Base-by-base conservation (phyloP, 208 protist genomes). In the Histomonas meleagridis region DNA sequence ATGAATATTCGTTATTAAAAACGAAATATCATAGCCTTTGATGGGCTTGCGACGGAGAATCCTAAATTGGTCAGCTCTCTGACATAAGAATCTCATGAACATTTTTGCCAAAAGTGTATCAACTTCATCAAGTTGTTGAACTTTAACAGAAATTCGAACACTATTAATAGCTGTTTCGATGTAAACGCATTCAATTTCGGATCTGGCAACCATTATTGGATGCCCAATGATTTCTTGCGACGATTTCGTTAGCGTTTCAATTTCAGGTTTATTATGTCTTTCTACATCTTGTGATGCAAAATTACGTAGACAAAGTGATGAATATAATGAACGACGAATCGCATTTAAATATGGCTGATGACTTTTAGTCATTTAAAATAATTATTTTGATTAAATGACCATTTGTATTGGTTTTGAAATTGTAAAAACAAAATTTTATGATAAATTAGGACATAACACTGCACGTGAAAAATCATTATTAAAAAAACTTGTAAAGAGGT, bases 221-320 rank as follows among this genome's bases (percentile, higher is more conserved):
- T 93, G 93, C 26, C 91, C 46, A 9, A 93, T 21, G 14, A 93
- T 35, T 62, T 93, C 92, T 79, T 79, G 21, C n/a, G n/a, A n/a
- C n/a, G n/a, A n/a, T 18, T 79, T 32, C 35, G 18, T 18, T 18
- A 14, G 18, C 40, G 40, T 92, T 94, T 99, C 97, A 86, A 99
- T 96, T 93, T 99, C 97, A 9, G 98, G 98, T 92, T 98, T 98
- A 94, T 99, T 98, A 92, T 99, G 97, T 72, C 98, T 94, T 94
- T 99, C 98, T 23, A 98, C 96, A 21, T 95, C 92, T 90, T 98
- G 97, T 21, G 96, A 98, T 16, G 96, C 94, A 93, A 98, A 98
- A 93, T 97, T 97, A 49, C 94, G 92, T 10, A 99, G 92, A 95
- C 97, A 99, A 69, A 99, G 93, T 28, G 97, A 97, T 0, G 97